Base-by-base conservation (phyloP, 371 early-diverging fungal genomes). In the Circinella minor region DNA sequence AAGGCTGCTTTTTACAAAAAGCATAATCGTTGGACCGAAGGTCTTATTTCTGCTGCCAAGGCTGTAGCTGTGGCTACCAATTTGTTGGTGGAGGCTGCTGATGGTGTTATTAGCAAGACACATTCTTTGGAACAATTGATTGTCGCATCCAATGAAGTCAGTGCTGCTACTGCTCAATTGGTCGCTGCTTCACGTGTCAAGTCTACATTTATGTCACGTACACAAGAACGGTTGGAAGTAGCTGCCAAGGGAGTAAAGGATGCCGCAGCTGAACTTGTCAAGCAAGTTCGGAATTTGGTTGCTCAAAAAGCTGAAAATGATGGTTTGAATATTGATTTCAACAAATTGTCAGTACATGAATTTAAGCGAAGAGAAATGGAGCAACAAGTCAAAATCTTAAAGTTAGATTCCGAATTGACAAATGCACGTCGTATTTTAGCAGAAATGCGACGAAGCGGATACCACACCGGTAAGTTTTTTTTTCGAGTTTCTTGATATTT, bases 11-110 rank as follows among this genome's bases (percentile, higher is more conserved):
- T 97, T 77, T 99, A 99, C 89, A 98, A 98, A 78, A 97, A 98
- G 88, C 95, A 99, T 83, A 96, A 96, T 85, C 91, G 96, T 71
- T 99, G 99, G 99, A 99, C 98, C 4, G 98, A 99, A 75, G 99
- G 99, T 20, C 87, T 99, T 38, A 97, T 99, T 65, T 94, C 96
- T 3, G 99, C 99, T 0, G 98, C 99, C 59, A 95, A 97, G 79
- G 89, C 97, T 0, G 97, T 99, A 3, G 97, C 98, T 4, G 72
- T 91, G 36, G 96, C 97, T 4, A 98, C 98, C 1, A 95, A 93
- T 36, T 76, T 91, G 61, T 81, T 99, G 57, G 98, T 98, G 9
- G 98, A 98, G 73, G 92, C 92, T 36, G 98, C 99, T 3, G 98
- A 99, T 77, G 98, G 97, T 63, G 92, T 98, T 17, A 94, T 98